phyloP scores from a whole-genome alignment of 2,329 filamentous ascomycete genomes.

The Trichoderma lentiforme region DNA sequence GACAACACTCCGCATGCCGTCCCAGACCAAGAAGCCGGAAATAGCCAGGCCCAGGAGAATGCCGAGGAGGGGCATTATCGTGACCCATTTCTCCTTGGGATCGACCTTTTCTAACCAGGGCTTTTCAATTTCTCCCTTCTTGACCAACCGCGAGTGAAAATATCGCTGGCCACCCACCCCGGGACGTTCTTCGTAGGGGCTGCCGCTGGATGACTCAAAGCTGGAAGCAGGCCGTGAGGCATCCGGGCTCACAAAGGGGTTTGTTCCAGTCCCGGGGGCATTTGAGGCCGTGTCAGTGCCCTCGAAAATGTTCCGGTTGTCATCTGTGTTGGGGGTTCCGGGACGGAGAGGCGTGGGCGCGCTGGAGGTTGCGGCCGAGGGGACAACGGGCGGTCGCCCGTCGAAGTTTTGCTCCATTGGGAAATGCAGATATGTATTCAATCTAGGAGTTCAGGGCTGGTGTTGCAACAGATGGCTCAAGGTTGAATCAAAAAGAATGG shows the following conservation, averaged over 20 bases:
- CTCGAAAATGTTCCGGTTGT: slow-evolving; percentile 39
- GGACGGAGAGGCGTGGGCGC: slow-evolving; percentile 40
- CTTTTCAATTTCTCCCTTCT: slow-evolving; percentile 70
- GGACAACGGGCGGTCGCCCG: slow-evolving; percentile 26
- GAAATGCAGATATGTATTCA: neutral
- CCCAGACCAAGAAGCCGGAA: slow-evolving; percentile 70
- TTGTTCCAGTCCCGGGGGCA: slow-evolving; percentile 30
- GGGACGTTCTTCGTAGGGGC: slow-evolving; percentile 35
- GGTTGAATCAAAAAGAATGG: neutral
- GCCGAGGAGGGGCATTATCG: slow-evolving; percentile 72
- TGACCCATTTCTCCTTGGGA: slow-evolving; percentile 81
- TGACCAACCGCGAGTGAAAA: slow-evolving; percentile 71
- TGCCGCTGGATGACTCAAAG: slow-evolving; percentile 44
- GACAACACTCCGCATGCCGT: slow-evolving; percentile 68
- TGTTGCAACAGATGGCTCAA: neutral
- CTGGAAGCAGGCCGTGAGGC: slow-evolving; percentile 47
- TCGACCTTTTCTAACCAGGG: slow-evolving; percentile 73
- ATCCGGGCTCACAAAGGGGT: slow-evolving; percentile 47
- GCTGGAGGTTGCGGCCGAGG: slow-evolving; percentile 38
- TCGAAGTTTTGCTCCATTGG: slow-evolving; percentile 33
- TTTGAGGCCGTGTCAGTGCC: slow-evolving; percentile 40
- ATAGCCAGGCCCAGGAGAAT: slow-evolving; percentile 65
- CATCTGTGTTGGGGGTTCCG: slow-evolving; percentile 42
- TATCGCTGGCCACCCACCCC: slow-evolving; percentile 45
- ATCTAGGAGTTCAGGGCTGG: neutral